Evolutionary conservation across 805 yeast genomes (phyloP).

Genomic region (Yarrowia deformans): DNA sequence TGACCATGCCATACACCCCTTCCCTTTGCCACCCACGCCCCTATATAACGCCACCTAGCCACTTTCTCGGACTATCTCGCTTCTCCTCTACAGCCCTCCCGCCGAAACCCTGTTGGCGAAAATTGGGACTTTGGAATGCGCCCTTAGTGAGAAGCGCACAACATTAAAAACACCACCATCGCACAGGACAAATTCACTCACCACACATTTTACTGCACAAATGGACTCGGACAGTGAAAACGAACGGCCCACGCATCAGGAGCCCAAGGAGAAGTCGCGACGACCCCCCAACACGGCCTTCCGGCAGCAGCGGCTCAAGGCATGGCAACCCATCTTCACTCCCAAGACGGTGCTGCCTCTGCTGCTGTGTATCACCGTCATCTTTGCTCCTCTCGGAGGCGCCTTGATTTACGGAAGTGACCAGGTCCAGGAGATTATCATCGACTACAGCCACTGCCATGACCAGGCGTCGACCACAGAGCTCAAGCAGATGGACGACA

Average conservation of each 20-base stretch:
- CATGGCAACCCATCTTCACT: constrained; percentile 87
- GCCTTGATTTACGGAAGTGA: constrained; percentile 80
- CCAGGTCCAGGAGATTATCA: constrained; percentile 73
- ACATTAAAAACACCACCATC: not conserved
- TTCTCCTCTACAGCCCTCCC: not conserved
- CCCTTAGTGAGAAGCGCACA: constrained; percentile 1
- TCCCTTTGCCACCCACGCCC: no score
- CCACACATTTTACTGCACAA: not conserved
- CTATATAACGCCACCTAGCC: no score
- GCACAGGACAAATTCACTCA: constrained; percentile 21
- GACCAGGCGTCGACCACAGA: constrained; percentile 56
- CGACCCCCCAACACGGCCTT: constrained; percentile 57
- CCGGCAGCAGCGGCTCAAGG: constrained; percentile 65
- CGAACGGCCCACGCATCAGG: constrained; percentile 46
- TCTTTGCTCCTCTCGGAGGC: constrained; percentile 91
- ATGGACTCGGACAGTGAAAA: constrained; percentile 48
- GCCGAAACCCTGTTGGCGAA: constrained; percentile 25
- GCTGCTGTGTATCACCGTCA: constrained; percentile 71
- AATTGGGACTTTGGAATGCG: constrained; percentile 13
- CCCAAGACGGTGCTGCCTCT: constrained; percentile 91
- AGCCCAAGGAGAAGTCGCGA: constrained; percentile 52
- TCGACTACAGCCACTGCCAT: constrained; percentile 79
- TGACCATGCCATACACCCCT: not conserved
- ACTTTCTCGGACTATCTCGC: constrained; percentile 11
- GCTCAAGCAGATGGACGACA: constrained; percentile 59